Percentiles rank a stretch among this genome's conserved stretches.
Evolutionary conservation across 495 filamentous ascomycete species (phyloP).

Genomic region (Extremus antarcticus): DNA sequence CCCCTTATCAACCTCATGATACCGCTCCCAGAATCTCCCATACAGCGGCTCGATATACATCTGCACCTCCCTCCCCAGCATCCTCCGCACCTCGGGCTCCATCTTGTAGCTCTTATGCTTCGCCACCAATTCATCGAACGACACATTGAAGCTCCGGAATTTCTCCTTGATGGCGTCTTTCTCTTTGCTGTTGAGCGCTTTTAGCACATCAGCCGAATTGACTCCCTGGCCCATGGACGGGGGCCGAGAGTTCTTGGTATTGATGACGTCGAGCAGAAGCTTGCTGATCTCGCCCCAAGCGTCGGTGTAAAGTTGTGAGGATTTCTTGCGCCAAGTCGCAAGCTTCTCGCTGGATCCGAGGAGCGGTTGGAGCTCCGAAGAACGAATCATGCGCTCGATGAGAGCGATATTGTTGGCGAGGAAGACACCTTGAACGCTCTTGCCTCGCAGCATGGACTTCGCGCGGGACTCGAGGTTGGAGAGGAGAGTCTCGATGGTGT

Average conservation of each 20-base stretch:
- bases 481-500: slow-evolving; percentile 75
- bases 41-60: slow-evolving; percentile 89
- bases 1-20: slow-evolving; percentile 95
- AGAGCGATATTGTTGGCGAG: slow-evolving; percentile 80
- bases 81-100: slow-evolving; percentile 74
- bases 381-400: slow-evolving; percentile 73
- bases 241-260: slow-evolving; percentile 61
- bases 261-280: slow-evolving; percentile 80
- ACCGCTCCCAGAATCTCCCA: slow-evolving; percentile 89
- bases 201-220: slow-evolving; percentile 71
- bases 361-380: slow-evolving; percentile 64
- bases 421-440: slow-evolving; percentile 74
- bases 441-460: slow-evolving; percentile 62
- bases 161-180: slow-evolving; percentile 94
- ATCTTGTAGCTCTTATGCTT: slow-evolving; percentile 70
- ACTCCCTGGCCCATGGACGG: slow-evolving; percentile 38
- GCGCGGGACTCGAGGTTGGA: slow-evolving; percentile 65
- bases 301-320: slow-evolving; percentile 69
- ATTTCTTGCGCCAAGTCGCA: slow-evolving; percentile 80
- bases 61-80: slow-evolving; percentile 72
- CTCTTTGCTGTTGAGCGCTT: slow-evolving; percentile 72
- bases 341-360: slow-evolving; percentile 52
- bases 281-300: slow-evolving; percentile 79
- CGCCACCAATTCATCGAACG: slow-evolving; percentile 76
- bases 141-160: slow-evolving; percentile 80